Conservation (phyloP, 1,284 basidiomycete genomes). For the Inonotus hispidus region DNA sequence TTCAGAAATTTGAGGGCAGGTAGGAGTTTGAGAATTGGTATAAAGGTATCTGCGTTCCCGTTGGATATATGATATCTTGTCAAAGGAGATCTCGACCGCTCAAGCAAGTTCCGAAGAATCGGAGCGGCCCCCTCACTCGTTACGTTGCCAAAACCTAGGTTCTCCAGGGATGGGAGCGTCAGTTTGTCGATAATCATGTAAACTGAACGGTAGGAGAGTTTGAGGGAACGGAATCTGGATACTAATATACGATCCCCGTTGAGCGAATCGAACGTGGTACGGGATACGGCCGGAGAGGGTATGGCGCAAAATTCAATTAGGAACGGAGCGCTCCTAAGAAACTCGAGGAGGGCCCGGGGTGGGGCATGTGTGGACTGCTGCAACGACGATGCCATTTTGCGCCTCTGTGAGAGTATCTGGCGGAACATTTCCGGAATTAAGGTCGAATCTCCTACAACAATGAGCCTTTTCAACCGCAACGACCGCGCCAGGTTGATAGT, state of each 20-base stretch:
- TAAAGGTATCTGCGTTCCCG: too few relatives aligned
- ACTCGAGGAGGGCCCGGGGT: neutral
- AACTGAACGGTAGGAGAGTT: too few relatives aligned
- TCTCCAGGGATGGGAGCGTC: neutral
- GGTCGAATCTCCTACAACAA: neutral
- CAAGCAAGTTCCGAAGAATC: too few relatives aligned
- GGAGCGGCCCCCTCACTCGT: too few relatives aligned
- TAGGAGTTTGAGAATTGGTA: too few relatives aligned
- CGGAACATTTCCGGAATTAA: neutral
- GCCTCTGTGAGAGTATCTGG: neutral
- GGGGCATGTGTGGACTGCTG: neutral
- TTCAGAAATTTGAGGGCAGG: too few relatives aligned
- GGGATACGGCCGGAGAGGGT: neutral
- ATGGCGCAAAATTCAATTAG: neutral
- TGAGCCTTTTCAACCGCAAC: neutral
- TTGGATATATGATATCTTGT: too few relatives aligned
- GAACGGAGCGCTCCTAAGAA: neutral
- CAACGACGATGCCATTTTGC: neutral
- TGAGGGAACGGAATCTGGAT: neutral
- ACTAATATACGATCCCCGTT: neutral
- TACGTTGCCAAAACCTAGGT: neutral
- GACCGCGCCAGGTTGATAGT: neutral
- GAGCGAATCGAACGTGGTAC: neutral
- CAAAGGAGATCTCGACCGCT: too few relatives aligned
- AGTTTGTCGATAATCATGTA: neutral